These are phyloP conservation scores for Colletotrichum sp. DNA, from an alignment of 2,329 filamentous ascomycete genomes.

Conservation along the genomic window DNA sequence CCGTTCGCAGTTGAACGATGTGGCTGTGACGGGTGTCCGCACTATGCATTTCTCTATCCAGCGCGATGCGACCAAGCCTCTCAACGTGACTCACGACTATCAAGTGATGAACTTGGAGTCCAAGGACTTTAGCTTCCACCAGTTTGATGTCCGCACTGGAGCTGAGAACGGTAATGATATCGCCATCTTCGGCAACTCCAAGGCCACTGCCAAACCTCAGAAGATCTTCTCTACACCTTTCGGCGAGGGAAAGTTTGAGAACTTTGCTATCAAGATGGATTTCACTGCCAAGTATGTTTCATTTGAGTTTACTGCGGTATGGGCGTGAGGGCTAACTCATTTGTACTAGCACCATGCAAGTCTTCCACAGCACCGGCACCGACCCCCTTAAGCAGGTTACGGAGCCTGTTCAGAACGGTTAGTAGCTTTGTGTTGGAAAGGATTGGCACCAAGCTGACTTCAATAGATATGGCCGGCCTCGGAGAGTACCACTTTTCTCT, in stretches of 20 bases:
- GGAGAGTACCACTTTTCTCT: slow-evolving; percentile 52
- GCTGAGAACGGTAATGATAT: slow-evolving; percentile 40
- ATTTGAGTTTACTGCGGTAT: slow-evolving; percentile 17
- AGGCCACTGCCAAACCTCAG: background rate
- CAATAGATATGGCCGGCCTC: slow-evolving; percentile 32
- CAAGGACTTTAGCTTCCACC: slow-evolving; percentile 19
- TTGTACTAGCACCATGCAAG: slow-evolving; percentile 31
- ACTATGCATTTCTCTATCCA: slow-evolving; percentile 51
- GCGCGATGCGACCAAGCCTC: slow-evolving; percentile 39
- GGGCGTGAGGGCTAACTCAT: background rate
- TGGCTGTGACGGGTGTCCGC: slow-evolving; percentile 44
- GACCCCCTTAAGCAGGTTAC: slow-evolving; percentile 39
- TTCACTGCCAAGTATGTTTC: slow-evolving; percentile 3
- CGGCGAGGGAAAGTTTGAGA: slow-evolving; percentile 17
- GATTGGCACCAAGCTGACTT: background rate
- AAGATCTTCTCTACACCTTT: slow-evolving; percentile 21
- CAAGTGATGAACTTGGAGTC: slow-evolving; percentile 28
- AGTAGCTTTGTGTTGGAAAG: slow-evolving; percentile 12
- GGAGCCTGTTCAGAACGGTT: slow-evolving; percentile 37
- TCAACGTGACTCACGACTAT: slow-evolving; percentile 53
- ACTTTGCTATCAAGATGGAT: slow-evolving; percentile 20
- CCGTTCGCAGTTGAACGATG: slow-evolving; percentile 38
- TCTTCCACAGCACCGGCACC: slow-evolving; percentile 47
- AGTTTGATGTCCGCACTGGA: slow-evolving; percentile 22
- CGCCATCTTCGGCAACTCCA: slow-evolving; percentile 21